Evolutionary conservation across 1,284 basidiomycete genomes (phyloP), one percentile per base, ranked within the genome.

Genomic region (Stereum hirsutum): DNA sequence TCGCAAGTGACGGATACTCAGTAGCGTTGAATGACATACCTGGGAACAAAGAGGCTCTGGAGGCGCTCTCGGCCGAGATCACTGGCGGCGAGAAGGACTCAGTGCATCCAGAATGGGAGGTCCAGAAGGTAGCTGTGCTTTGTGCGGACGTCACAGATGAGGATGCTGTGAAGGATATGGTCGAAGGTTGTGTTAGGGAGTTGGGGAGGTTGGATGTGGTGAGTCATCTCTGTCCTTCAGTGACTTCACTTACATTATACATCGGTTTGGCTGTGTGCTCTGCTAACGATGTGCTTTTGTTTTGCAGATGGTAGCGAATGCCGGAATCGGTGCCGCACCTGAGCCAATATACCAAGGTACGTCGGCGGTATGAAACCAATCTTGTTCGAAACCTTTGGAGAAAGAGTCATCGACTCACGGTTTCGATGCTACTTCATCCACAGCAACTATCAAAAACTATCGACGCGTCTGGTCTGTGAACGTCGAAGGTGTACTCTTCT

Each of bases 171-270:
- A 54, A 60, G 45, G 51, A 40, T 2, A 57, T 68, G 54, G 51
- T 70, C 4, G 46, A 57, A 14, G 48, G 45, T 6, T 47, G 52
- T 2, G 61, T 65, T 2, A 34, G 51, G 35, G 41, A 52, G 8
- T 49, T 66, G 21, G 69, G 66, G 1, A 50, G 56, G 10, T 49
- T 69, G 8, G 60, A 68, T 42, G 60, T 68, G 37, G 65, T 68
- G 45, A 44, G 61, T 52, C 15, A 8, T 10, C 20, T 2, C 21
- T 15, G 10, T 24, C 12, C 5, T 23, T 15, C 8, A 10, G n/a
- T 20, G 19, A 8, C 1, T 15, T 2, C 20, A 11, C 14, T 14
- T n/a, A n/a, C n/a, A n/a, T n/a, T n/a, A n/a, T n/a, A n/a, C n/a
- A n/a, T n/a, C n/a, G n/a, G n/a, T n/a, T n/a, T n/a, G n/a, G n/a